These are phyloP conservation scores for Silybum marianum DNA, from an alignment of 129 eudicot species.

Conservation along the genomic window DNA sequence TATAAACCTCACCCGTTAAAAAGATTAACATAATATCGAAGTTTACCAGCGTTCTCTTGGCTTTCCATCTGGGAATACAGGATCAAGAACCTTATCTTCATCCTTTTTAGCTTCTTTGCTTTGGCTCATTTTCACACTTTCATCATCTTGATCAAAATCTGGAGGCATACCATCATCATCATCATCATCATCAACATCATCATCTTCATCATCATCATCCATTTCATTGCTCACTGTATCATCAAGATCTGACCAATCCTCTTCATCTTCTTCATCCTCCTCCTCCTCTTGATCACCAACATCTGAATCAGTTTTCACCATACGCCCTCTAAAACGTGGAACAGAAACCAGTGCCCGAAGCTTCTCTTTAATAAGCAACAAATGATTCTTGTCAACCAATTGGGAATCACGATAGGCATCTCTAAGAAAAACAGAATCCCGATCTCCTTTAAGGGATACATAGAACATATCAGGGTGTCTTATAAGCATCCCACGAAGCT, in stretches of 20 bases:
- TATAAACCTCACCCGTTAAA: not conserved
- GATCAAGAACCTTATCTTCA: conserved; percentile 57
- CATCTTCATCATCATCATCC: conserved; percentile 54
- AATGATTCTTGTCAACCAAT: conserved; percentile 72
- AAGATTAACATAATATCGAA: conserved; percentile 6
- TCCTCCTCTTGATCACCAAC: conserved; percentile 41
- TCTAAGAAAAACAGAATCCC: conserved; percentile 95
- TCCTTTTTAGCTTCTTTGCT: conserved; percentile 43
- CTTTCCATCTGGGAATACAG: conserved; percentile 82
- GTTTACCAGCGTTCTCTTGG: conserved; percentile 95
- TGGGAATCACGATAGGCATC: conserved; percentile 92
- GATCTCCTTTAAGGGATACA: conserved; percentile 87
- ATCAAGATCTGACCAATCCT: conserved; percentile 81
- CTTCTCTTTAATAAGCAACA: conserved; percentile 88
- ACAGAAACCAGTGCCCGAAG: conserved; percentile 80
- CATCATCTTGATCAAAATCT: conserved; percentile 67
- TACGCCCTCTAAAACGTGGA: conserved; percentile 56
- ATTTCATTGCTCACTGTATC: conserved; percentile 45
- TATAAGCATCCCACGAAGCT: conserved; percentile 90
- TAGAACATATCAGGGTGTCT: conserved; percentile 99
- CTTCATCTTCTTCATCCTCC: conserved; percentile 57
- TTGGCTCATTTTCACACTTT: conserved; percentile 38
- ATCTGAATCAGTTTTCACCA: conserved; percentile 31
- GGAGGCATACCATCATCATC: conserved; percentile 82
- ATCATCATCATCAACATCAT: conserved; percentile 37